These are phyloP conservation scores for Spencermartinsiella ligniputridi DNA, from an alignment of 1,139 yeast genomes.

Conservation along the genomic window DNA sequence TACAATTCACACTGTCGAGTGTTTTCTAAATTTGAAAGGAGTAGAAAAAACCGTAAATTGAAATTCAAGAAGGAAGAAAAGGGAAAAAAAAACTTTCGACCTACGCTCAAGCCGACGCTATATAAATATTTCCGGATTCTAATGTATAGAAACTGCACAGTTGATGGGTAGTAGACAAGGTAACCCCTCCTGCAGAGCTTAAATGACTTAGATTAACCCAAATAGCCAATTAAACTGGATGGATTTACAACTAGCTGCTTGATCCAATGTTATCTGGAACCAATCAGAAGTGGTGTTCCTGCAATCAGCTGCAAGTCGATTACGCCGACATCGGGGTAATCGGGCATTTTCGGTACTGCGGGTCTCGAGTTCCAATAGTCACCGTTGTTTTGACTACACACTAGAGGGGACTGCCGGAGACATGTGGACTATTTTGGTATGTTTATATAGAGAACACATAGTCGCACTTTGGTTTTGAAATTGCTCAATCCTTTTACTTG, in stretches of 20 bases:
- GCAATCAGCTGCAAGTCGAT: not conserved
- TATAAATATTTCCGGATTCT: not conserved
- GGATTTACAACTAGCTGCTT: not conserved
- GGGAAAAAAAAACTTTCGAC: not conserved
- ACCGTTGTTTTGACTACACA: no score
- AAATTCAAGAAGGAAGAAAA: no score
- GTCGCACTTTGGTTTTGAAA: no score
- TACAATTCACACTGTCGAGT: no score
- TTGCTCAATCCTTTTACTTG: no score
- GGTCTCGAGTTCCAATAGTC: no score
- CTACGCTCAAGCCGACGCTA: not conserved
- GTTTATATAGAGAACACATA: no score
- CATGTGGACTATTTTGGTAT: no score
- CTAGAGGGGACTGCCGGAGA: no score
- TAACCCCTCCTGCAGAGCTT: not conserved
- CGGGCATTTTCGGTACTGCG: not conserved
- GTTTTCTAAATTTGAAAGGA: no score
- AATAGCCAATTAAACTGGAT: not conserved
- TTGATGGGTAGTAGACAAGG: not conserved
- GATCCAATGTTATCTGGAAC: not conserved
- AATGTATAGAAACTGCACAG: not conserved
- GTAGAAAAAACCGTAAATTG: no score
- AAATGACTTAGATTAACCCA: not conserved
- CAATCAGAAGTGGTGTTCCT: not conserved
- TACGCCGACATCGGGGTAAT: slow-evolving; percentile 1